These are phyloP conservation scores for Hyaloscypha hepaticicola DNA, from an alignment of 495 filamentous ascomycete genomes.

Conservation along the genomic window DNA sequence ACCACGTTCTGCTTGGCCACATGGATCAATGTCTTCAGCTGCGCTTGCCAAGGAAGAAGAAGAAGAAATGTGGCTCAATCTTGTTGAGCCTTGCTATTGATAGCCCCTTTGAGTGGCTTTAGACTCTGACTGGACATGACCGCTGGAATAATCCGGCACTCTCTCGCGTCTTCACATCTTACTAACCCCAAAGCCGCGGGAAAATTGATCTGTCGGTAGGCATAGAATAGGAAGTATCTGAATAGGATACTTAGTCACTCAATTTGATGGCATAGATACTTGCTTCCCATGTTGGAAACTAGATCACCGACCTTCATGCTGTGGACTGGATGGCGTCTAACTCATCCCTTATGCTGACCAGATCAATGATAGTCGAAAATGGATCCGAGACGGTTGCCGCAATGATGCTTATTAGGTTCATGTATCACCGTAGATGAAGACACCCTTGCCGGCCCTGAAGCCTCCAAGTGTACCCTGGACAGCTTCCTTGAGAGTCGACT, in stretches of 20 bases:
- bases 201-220: not conserved
- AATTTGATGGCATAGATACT: not conserved
- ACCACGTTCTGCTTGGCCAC: not conserved
- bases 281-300: not conserved
- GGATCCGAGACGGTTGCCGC: not conserved
- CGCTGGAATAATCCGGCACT: not conserved
- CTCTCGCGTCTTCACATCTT: not conserved
- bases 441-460: slow-evolving; percentile 79
- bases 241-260: not conserved
- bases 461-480: slow-evolving; percentile 77
- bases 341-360: too few species aligned
- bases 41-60: not conserved
- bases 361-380: not conserved
- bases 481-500: slow-evolving; percentile 57
- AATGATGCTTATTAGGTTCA: slow-evolving; percentile 5
- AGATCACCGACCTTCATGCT: not conserved
- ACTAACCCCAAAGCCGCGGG: not conserved
- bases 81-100: not conserved
- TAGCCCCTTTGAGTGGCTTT: not conserved
- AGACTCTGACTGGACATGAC: not conserved
- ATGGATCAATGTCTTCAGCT: not conserved
- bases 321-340: not conserved
- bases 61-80: not conserved
- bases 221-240: not conserved
- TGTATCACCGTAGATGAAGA: slow-evolving; percentile 65